phyloP scores from a whole-genome alignment of 192 early-diverging fungal genomes.

The Irineochytrium annulatum region DNA sequence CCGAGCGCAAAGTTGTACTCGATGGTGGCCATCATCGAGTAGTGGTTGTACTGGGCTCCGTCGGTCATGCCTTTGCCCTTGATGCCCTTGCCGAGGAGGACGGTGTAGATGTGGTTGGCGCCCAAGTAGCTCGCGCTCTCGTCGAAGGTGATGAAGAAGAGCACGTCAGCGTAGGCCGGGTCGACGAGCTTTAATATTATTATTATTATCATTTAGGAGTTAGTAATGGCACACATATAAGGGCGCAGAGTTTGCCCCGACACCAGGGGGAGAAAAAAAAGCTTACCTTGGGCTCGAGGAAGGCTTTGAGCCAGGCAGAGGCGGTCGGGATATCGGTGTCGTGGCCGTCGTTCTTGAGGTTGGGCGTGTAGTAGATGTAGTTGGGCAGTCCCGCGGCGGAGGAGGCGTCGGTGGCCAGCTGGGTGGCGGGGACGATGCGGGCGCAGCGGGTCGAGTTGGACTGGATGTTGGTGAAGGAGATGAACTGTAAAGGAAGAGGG shows the following conservation, averaged over 20 bases:
- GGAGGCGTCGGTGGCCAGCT: slow-evolving; percentile 53
- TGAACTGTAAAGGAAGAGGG: no score
- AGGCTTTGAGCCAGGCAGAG: slow-evolving; percentile 45
- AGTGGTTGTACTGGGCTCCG: slow-evolving; percentile 37
- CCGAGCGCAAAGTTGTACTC: slow-evolving; percentile 42
- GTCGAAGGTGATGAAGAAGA: slow-evolving; percentile 23
- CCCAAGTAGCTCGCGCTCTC: slow-evolving; percentile 12
- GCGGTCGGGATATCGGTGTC: slow-evolving; percentile 50
- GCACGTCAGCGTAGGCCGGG: background rate
- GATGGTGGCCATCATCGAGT: slow-evolving; percentile 37
- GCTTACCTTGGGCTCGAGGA: slow-evolving; percentile 36
- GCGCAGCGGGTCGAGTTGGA: slow-evolving; percentile 54
- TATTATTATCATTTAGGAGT: no score
- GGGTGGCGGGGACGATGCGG: slow-evolving; percentile 54
- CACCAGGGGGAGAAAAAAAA: slow-evolving; percentile 3
- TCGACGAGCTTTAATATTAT: no score
- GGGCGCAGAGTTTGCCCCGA: no score
- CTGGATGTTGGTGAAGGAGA: slow-evolving; percentile 47
- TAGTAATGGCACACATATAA: no score
- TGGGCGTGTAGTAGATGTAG: slow-evolving; percentile 62
- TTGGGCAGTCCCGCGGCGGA: slow-evolving; percentile 47
- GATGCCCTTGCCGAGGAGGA: slow-evolving; percentile 41
- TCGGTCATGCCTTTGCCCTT: slow-evolving; percentile 23
- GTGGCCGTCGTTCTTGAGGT: slow-evolving; percentile 55
- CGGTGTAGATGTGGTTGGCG: slow-evolving; percentile 22